Conservation (phyloP, 176 grass and related monocot species). For the Paspalum vaginatum region DNA sequence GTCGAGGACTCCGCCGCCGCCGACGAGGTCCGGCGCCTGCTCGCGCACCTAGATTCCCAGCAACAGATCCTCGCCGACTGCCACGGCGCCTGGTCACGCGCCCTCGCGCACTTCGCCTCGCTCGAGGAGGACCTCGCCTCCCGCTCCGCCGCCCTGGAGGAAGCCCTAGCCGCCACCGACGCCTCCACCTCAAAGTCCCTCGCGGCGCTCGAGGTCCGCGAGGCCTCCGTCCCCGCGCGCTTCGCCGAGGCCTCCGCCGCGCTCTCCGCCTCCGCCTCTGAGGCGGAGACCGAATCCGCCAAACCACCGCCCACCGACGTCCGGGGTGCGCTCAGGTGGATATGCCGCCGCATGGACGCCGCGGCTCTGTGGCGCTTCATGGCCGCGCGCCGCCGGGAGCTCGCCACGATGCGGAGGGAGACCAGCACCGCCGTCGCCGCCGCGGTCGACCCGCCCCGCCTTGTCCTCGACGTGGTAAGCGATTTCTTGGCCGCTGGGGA, state of each 20-base stretch:
- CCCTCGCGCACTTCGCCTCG: conserved; percentile 60
- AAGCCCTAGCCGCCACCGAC: conserved; percentile 43
- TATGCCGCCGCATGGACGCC: conserved; percentile 77
- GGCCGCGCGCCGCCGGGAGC: conserved; percentile 50
- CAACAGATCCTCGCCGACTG: conserved; percentile 46
- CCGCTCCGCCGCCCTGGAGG: conserved; percentile 58
- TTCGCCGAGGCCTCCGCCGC: conserved; percentile 43
- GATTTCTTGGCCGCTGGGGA: conserved; percentile 50
- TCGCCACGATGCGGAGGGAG: conserved; percentile 48
- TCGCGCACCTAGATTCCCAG: conserved; percentile 67
- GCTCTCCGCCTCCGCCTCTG: conserved; percentile 43
- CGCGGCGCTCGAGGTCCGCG: conserved; percentile 51
- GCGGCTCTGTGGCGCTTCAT: conserved; percentile 63
- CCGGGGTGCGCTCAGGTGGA: conserved; percentile 64
- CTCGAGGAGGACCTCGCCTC: conserved; percentile 62
- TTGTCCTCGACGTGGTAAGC: conserved; percentile 64
- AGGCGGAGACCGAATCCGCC: conserved; percentile 43
- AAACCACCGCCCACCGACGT: conserved; percentile 46
- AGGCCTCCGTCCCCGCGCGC: conserved; percentile 46
- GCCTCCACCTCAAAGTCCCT: conserved; percentile 55
- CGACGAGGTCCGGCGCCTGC: conserved; percentile 49
- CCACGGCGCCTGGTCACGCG: conserved; percentile 50
- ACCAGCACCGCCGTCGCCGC: conserved; percentile 49
- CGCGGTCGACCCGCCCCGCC: conserved; percentile 63
- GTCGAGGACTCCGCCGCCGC: conserved; percentile 42